phyloP scores from a whole-genome alignment of 192 early-diverging fungal genomes.

The Gamsiella multidivaricata region DNA sequence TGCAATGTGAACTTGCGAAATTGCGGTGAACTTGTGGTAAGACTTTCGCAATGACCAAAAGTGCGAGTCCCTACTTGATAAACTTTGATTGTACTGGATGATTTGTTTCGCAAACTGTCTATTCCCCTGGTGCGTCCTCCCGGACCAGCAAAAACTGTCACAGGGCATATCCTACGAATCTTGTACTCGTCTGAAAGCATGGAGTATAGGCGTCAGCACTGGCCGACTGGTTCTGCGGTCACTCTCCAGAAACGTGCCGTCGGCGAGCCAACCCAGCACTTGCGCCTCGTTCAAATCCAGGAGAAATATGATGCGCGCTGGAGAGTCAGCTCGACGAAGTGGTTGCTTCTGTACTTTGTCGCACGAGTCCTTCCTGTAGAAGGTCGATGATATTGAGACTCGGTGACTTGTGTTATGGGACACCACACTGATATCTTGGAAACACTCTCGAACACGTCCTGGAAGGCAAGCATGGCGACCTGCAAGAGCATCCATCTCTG shows the following conservation, averaged over 20 bases:
- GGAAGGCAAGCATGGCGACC: slow-evolving; percentile 8
- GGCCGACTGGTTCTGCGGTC: background rate
- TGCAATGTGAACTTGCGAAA: no score
- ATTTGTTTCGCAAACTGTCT: no score
- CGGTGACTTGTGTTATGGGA: background rate
- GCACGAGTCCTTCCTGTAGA: background rate
- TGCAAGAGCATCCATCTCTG: slow-evolving; percentile 29
- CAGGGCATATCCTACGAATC: background rate
- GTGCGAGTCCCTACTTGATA: no score
- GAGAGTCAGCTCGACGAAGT: background rate
- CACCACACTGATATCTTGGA: background rate
- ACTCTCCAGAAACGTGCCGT: background rate
- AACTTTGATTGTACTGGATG: no score
- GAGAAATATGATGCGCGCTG: slow-evolving; percentile 4
- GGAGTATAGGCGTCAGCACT: background rate
- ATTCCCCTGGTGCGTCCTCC: no score
- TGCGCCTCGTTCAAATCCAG: slow-evolving; percentile 13
- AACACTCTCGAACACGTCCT: slow-evolving; percentile 7
- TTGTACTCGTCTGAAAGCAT: background rate
- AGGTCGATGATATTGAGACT: background rate
- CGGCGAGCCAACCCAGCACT: background rate
- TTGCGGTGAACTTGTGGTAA: no score
- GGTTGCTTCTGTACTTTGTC: background rate
- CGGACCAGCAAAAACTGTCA: no score
- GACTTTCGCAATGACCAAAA: no score